Base-by-base conservation (phyloP, 2,329 filamentous ascomycete genomes). In the Daldinia sp. region DNA sequence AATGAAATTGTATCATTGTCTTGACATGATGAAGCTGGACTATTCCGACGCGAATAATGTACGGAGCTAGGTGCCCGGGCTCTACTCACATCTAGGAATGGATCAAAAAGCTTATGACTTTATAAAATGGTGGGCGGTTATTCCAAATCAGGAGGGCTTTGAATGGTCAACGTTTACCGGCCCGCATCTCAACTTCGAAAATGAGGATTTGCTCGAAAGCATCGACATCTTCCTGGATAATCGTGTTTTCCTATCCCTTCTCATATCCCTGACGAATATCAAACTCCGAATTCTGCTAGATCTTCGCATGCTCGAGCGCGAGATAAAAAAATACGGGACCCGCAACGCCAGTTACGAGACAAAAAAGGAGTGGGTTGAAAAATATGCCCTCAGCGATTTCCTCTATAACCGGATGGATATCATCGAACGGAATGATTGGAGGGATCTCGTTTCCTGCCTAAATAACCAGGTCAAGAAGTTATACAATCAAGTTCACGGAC, bases 121-220 rank as follows among this genome's bases (percentile, higher is more conserved):
- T 35, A 48, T 68, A n/a, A 70, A 70, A 48, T 72, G 66, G 68
- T 66, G 55, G 8, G 49, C 45, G 9, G 32, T 50, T 15, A 41
- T 43, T n/a, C 43, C 27, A 3, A 19, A 21, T 4, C 49, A 37
- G 10, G 1, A 6, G 11, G 50, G 13, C 41, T 70, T 3, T 90
- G 88, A 63, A 2, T 69, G 64, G 67, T 2, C 7, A 9, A 29
- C 67, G 15, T 27, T 30, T 27, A 49, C 58, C 68, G 85, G 90
- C 72, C 82, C 83, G 53, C 79, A 84, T 35, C 76, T 92, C 56
- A 81, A 88, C 54, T 81, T 87, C 62, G 84, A 90, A 72, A 76
- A 91, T 11, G 83, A 90, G 67, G 88, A 84, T 3, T 89, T 89
- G 0, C 88, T 92, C 74, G 83, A 86, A 68, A 23, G 30, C n/a